Evolutionary conservation across 2,329 filamentous ascomycete species (phyloP), one percentile per base, ranked within the genome.

Genomic region (Microascus cirrosus): DNA sequence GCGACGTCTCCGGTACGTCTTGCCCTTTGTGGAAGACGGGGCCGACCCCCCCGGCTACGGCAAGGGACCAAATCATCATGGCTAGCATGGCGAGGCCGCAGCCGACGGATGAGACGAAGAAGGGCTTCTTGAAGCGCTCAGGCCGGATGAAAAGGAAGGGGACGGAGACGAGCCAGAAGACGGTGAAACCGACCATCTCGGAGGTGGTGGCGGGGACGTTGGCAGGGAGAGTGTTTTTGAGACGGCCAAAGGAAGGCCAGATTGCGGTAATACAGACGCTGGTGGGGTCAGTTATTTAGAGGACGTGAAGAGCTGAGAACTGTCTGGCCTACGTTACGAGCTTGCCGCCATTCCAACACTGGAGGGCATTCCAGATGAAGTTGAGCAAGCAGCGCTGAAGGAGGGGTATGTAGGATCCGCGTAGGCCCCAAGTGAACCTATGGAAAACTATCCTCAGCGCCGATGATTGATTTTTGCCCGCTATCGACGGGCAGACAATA

Each of bases 81-180:
- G 65, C 65, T 10, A 78, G 54, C 76, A 79, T 79, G 15, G 71
- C 74, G 3, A 74, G 18, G 15, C 71, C 71, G 58, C 73, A 77
- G 63, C 74, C 75, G 4, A 70, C 63, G 53, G 69, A 74, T 6
- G 74, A 71, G 20, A 76, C 61, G 45, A 74, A 66, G 61, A 79
- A 78, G 0, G 74, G 74, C 4, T 73, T 65, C 63, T 74, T 77
- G 65, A 77, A 77, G n/a, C 72, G 73, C 59, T 79, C 76, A 0
- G 76, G 76, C 0, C 71, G 70, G n/a, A 79, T 72, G 65, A 73
- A 74, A 2, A 79, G 64, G 60, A 80, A 77, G 0, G 77, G 77
- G 0, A 72, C 67, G 18, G 78, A 78, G 22, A 76, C 63, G 34
- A 74, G 69, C 71, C 77, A 80, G 64, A 80, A 80, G 50, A 80